Conservation (phyloP, 1,284 basidiomycete genomes). For the Fomitopsis pinicola region DNA sequence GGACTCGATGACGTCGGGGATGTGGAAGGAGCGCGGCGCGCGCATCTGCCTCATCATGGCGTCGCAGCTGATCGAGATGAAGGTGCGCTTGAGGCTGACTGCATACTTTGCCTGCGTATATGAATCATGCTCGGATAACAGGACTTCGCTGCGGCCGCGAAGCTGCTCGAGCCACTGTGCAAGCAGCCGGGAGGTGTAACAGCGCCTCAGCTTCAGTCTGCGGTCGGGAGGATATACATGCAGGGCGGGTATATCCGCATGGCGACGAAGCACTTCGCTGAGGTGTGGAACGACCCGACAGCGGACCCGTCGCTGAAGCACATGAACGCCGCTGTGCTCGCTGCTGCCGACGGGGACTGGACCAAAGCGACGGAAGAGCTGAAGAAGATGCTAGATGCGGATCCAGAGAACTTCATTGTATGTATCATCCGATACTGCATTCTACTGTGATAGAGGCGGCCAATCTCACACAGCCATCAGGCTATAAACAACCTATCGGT, state of each 20-base stretch:
- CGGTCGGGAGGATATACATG: conserved; percentile 69
- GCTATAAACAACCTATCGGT: conserved; percentile 79
- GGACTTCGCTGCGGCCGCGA: conserved; percentile 67
- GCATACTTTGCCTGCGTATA: not conserved
- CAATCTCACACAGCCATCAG: conserved; percentile 30
- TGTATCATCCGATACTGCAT: not conserved
- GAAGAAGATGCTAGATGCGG: conserved; percentile 37
- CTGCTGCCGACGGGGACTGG: conserved; percentile 70
- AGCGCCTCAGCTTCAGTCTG: conserved; percentile 55
- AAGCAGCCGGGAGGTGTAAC: conserved; percentile 30
- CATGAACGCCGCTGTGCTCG: conserved; percentile 61
- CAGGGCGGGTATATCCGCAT: conserved; percentile 59
- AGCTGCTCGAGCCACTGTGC: conserved; percentile 60
- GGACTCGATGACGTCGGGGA: conserved; percentile 43
- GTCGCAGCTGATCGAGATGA: conserved; percentile 66
- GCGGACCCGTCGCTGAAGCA: conserved; percentile 41
- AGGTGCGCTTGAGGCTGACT: conserved; percentile 16
- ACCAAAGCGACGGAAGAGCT: conserved; percentile 42
- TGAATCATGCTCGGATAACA: conserved; percentile 20
- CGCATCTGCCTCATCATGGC: conserved; percentile 68
- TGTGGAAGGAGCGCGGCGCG: conserved; percentile 79
- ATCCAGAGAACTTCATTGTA: conserved; percentile 60
- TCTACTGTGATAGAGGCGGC: not conserved
- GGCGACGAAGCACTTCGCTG: conserved; percentile 51
- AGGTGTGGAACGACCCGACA: conserved; percentile 42